Evolutionary conservation across 2,329 filamentous ascomycete species (phyloP), one percentile per base, ranked within the genome.

Genomic region (Colletotrichum euphorbiae): DNA sequence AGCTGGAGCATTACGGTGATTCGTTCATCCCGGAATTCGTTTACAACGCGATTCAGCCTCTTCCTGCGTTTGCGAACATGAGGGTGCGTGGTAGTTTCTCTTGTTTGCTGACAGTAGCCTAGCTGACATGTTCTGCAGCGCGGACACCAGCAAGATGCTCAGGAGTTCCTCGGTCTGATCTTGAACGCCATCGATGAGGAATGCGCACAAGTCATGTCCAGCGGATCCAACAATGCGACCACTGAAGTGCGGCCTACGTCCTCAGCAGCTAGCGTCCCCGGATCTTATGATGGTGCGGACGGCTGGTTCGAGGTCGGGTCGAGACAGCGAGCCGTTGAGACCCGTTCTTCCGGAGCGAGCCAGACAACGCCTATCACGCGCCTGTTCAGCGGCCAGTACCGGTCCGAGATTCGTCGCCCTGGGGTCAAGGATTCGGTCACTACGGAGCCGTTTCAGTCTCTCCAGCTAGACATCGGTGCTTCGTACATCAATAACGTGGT

Each of bases 231-330:
- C 4, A 59, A 65, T 6, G 71, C 77, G n/a, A 71, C 75, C 36
- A 40, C 48, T n/a, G 70, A 70, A 28, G 71, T 19, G 60, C 70
- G n/a, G 72, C 74, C 6, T 77, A 76, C 69, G 2, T 75, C 77
- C 1, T 52, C 48, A 36, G 73, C 71, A 6, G 70, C 72, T 11
- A 74, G 74, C 13, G 71, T 69, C 4, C 72, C 74, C 1, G 78
- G 77, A 6, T 69, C 72, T 2, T 71, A 73, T 3, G 79, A 79
- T 50, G 75, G 79, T 8, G 78, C 79, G 8, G 89, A 90, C 72
- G 93, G 90, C n/a, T 99, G 96, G 96, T 84, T 96, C 33, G 96
- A 99, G 77, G 96, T 99, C 68, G 95, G 95, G 2, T 92, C 91
- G 33, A 97, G 95, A 80, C 96, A 98, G 76, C 95, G 93, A 74